These are phyloP conservation scores for Eucalyptus erythrocorys DNA, from an alignment of 345 rosid species.

Conservation along the genomic window DNA sequence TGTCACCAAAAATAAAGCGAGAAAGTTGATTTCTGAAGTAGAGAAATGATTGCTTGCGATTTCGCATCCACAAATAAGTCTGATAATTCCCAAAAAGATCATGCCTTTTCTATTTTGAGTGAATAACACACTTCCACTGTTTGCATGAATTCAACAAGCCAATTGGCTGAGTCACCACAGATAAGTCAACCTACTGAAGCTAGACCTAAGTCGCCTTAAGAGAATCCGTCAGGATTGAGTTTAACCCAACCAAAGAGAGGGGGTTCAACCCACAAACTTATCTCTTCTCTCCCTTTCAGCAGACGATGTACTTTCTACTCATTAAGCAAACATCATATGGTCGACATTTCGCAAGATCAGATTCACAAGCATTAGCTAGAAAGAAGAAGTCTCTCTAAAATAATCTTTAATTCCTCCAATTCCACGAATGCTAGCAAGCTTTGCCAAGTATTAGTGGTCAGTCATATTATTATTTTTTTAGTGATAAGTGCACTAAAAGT, in stretches of 20 bases:
- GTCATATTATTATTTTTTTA: too few relatives aligned
- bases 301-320: too few relatives aligned
- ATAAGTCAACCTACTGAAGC: too few relatives aligned
- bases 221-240: not conserved
- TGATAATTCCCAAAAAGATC: not conserved
- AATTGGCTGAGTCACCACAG: too few relatives aligned
- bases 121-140: not conserved
- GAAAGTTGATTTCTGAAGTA: not conserved
- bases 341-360: not conserved
- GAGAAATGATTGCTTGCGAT: not conserved
- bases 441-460: not conserved
- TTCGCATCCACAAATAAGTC: not conserved
- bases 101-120: not conserved
- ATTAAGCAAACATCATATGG: not conserved
- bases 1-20: not conserved
- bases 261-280: not conserved
- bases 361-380: not conserved
- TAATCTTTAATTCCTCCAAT: not conserved
- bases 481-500: not conserved
- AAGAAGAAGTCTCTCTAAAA: too few relatives aligned
- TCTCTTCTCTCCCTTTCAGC: not conserved
- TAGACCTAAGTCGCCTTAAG: too few relatives aligned
- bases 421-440: not conserved
- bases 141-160: not conserved
- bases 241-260: not conserved